Conservation (phyloP, 108 stramenopile genomes). For the Cylindrotheca closterium region DNA sequence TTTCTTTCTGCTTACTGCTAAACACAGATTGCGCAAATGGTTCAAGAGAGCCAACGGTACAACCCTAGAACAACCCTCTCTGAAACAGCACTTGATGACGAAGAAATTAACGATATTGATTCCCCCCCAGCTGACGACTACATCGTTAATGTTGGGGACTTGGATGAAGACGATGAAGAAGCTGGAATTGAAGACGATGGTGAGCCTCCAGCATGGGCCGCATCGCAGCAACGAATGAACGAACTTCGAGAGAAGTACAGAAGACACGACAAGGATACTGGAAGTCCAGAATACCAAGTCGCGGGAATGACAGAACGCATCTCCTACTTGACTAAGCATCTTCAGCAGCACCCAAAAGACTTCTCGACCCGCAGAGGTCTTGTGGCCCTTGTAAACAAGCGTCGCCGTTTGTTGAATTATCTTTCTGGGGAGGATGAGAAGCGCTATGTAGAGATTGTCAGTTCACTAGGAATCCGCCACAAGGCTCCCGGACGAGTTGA, state of each 20-base stretch:
- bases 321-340: constrained; percentile 89
- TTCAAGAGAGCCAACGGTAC: constrained; percentile 32
- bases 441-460: constrained; percentile 64
- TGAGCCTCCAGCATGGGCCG: constrained; percentile 48
- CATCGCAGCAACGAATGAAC: constrained; percentile 50
- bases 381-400: constrained; percentile 94
- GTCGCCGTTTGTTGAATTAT: constrained; percentile 92
- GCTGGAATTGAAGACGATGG: constrained; percentile 52
- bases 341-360: constrained; percentile 92
- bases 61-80: constrained; percentile 26
- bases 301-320: constrained; percentile 96
- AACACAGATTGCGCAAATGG: constrained; percentile 26
- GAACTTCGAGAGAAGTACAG: constrained; percentile 68
- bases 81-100: constrained; percentile 8
- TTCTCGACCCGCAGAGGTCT: constrained; percentile 94
- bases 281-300: constrained; percentile 91
- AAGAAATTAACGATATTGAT: constrained; percentile 24
- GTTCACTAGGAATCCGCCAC: constrained; percentile 78
- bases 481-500: constrained; percentile 73
- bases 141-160: constrained; percentile 63
- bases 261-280: constrained; percentile 84
- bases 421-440: constrained; percentile 67
- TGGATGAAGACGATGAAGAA: constrained; percentile 45
- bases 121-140: constrained; percentile 52
- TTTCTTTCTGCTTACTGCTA: no score